Percentiles rank a stretch among this genome's conserved stretches.
phyloP scores from a whole-genome alignment of 495 filamentous ascomycete genomes.

The Terfezia claveryi region DNA sequence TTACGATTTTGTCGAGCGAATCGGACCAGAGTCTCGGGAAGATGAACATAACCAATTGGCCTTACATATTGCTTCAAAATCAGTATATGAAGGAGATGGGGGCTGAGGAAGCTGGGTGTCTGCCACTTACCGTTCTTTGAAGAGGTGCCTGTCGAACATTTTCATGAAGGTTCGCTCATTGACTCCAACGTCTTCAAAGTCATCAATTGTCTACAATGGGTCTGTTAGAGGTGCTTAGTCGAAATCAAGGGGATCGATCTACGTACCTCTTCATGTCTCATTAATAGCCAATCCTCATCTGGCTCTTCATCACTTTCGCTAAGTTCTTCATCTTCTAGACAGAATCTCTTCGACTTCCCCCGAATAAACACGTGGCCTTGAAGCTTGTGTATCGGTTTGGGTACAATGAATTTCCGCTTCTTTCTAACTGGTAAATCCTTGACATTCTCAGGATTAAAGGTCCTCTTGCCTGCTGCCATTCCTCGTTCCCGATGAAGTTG shows the following conservation, averaged over 20 bases:
- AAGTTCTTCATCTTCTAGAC: constrained; percentile 11
- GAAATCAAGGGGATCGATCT: neutral
- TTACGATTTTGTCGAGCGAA: constrained; percentile 10
- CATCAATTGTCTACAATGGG: constrained; percentile 12
- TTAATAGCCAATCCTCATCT: constrained; percentile 17
- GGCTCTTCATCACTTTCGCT: constrained; percentile 20
- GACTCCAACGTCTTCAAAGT: constrained; percentile 15
- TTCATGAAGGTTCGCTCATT: constrained; percentile 17
- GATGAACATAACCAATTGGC: constrained; percentile 12
- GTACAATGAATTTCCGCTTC: constrained; percentile 10
- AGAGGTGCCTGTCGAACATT: constrained; percentile 17
- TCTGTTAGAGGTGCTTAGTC: neutral
- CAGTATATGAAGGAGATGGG: neutral
- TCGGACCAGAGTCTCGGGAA: constrained; percentile 13
- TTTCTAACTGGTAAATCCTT: constrained; percentile 5
- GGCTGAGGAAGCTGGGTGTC: neutral
- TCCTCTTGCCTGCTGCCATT: constrained; percentile 3
- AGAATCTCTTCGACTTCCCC: constrained; percentile 15
- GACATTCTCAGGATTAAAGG: constrained; percentile 10
- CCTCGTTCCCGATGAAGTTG: constrained; percentile 3
- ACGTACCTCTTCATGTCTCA: constrained; percentile 18
- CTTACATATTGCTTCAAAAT: neutral
- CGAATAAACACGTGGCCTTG: constrained; percentile 13
- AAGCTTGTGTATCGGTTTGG: constrained; percentile 9
- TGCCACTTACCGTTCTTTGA: constrained; percentile 11